A percentile compares a stretch with the other conserved stretches of the same genome.
Evolutionary conservation across 768 basidiomycete species (phyloP).

Genomic region (Mycena sanguinolenta): DNA sequence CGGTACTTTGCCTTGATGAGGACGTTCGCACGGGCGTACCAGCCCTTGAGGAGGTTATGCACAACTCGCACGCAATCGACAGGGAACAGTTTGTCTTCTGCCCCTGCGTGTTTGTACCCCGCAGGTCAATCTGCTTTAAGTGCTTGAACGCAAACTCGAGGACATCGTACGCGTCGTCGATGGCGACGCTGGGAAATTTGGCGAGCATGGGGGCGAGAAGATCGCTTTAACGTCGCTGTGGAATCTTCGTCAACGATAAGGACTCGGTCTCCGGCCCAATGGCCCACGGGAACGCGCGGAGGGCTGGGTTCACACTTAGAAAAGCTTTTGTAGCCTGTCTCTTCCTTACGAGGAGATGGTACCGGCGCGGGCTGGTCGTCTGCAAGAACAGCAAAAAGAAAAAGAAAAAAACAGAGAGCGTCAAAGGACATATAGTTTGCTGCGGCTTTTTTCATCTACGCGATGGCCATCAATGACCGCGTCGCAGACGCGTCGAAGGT

Average conservation of each 20-base stretch:
- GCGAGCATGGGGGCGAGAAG: constrained; percentile 1
- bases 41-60: constrained; percentile 18
- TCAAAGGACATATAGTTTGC: neutral
- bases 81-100: constrained; percentile 12
- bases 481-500: no score
- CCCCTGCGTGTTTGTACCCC: neutral
- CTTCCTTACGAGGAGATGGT: no score
- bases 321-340: no score
- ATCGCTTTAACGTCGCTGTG: neutral
- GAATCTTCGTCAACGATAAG: constrained; percentile 23
- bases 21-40: constrained; percentile 25
- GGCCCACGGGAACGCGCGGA: constrained; percentile 3
- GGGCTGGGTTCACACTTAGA: no score
- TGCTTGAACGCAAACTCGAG: no score
- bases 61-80: constrained; percentile 11
- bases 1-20: constrained; percentile 3
- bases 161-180: no score
- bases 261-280: constrained; percentile 29
- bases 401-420: constrained; percentile 5
- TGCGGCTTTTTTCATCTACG: neutral
- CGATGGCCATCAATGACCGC: no score
- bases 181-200: no score
- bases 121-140: no score
- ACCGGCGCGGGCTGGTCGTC: neutral
- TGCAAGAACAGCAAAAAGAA: constrained; percentile 3